These are phyloP conservation scores for Tylopilus sp. DNA, from an alignment of 768 basidiomycete genomes.

Conservation along the genomic window DNA sequence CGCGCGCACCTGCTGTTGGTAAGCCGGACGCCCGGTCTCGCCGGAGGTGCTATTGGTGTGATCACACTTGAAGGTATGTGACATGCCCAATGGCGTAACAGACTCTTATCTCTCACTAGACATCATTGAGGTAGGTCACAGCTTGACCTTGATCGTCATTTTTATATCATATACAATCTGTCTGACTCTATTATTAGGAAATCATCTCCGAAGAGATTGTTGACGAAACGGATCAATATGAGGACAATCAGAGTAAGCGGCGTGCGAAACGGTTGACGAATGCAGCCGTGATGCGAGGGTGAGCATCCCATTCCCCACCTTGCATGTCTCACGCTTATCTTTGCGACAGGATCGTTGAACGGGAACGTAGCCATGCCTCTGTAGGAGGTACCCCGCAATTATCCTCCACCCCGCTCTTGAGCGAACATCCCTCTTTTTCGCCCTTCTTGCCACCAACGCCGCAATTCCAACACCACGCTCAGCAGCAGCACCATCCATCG, in stretches of 20 bases:
- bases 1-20: constrained; percentile 89
- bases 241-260: constrained; percentile 81
- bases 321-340: neutral
- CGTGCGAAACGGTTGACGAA: constrained; percentile 69
- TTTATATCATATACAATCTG: neutral
- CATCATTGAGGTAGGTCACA: constrained; percentile 58
- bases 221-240: constrained; percentile 89
- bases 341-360: constrained; percentile 50
- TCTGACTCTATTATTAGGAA: constrained; percentile 54
- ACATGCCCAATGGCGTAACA: neutral
- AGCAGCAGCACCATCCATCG: constrained; percentile 8
- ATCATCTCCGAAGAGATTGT: constrained; percentile 96
- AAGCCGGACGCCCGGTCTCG: constrained; percentile 74
- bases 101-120: constrained; percentile 37
- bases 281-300: constrained; percentile 79
- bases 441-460: constrained; percentile 12
- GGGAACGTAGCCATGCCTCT: constrained; percentile 37
- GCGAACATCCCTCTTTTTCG: constrained; percentile 10
- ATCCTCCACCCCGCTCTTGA: constrained; percentile 6
- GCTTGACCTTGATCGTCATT: neutral
- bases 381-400: constrained; percentile 39
- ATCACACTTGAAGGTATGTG: constrained; percentile 77
- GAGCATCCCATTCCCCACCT: neutral
- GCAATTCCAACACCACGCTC: constrained; percentile 16
- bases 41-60: constrained; percentile 86